A percentile compares a stretch with the other conserved stretches of the same genome.
phyloP scores from a whole-genome alignment of 2,329 filamentous ascomycete species.

The Alternaria panax region DNA sequence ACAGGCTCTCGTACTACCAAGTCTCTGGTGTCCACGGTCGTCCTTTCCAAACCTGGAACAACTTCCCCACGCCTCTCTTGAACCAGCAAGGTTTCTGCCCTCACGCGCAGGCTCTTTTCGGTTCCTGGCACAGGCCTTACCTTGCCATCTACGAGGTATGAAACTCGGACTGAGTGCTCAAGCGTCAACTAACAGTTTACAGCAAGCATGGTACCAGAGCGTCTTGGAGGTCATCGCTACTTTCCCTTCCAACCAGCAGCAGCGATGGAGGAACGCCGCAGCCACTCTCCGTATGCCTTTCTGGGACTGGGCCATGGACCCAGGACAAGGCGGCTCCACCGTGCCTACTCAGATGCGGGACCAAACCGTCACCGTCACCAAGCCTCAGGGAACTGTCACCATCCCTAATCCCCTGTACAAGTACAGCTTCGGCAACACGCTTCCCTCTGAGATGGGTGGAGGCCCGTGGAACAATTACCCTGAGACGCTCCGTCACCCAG shows the following conservation, averaged over 20 bases:
- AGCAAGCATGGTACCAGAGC: slow-evolving; percentile 54
- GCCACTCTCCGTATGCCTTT: slow-evolving; percentile 54
- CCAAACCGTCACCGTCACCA: slow-evolving; percentile 53
- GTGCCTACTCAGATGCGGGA: slow-evolving; percentile 50
- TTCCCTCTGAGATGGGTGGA: slow-evolving; percentile 60
- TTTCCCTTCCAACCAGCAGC: slow-evolving; percentile 51
- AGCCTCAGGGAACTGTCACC: slow-evolving; percentile 48
- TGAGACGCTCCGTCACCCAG: slow-evolving; percentile 43
- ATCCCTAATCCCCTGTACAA: slow-evolving; percentile 58
- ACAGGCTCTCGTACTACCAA: slow-evolving; percentile 77
- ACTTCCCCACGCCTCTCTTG: slow-evolving; percentile 48
- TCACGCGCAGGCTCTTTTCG: slow-evolving; percentile 78
- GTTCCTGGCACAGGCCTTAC: slow-evolving; percentile 85
- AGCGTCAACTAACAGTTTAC: slow-evolving; percentile 1
- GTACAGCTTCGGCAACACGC: slow-evolving; percentile 57
- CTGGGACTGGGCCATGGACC: slow-evolving; percentile 58
- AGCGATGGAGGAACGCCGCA: slow-evolving; percentile 52
- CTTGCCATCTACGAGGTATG: slow-evolving; percentile 67
- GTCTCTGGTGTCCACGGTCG: slow-evolving; percentile 82
- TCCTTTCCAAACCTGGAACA: slow-evolving; percentile 68
- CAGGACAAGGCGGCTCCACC: slow-evolving; percentile 35
- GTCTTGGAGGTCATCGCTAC: slow-evolving; percentile 52
- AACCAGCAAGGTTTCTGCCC: slow-evolving; percentile 74
- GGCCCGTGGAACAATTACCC: slow-evolving; percentile 44
- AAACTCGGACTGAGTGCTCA: neutral